Conservation (phyloP, 768 basidiomycete species). For the Rhizopogon rudus region DNA sequence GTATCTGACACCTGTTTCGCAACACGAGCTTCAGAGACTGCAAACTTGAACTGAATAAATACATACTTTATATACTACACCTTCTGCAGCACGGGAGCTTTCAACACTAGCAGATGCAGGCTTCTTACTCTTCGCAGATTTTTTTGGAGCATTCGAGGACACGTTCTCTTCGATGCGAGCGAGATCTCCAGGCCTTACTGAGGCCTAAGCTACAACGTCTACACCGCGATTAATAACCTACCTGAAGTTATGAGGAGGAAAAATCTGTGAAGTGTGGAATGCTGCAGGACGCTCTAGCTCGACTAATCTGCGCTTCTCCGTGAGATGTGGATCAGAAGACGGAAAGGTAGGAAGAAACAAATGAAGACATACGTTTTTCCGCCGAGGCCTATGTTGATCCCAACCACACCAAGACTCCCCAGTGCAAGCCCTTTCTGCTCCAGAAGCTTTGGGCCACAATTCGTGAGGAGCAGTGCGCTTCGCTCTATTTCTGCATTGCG, state of each 20-base stretch:
- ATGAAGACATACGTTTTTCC: slow-evolving; percentile 71
- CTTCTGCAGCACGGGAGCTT: slow-evolving; percentile 46
- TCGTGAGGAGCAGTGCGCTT: slow-evolving; percentile 72
- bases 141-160: slow-evolving; percentile 31
- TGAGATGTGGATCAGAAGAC: slow-evolving; percentile 12
- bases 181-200: slow-evolving; percentile 75
- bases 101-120: slow-evolving; percentile 27
- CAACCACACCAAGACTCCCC: slow-evolving; percentile 62
- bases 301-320: slow-evolving; percentile 59
- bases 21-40: not conserved
- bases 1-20: slow-evolving; percentile 66
- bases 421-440: slow-evolving; percentile 85
- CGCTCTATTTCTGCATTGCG: slow-evolving; percentile 82
- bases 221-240: slow-evolving; percentile 21
- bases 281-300: slow-evolving; percentile 83
- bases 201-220: not conserved
- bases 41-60: not conserved
- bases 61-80: slow-evolving; percentile 80
- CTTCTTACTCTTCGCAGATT: slow-evolving; percentile 43
- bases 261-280: slow-evolving; percentile 61
- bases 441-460: slow-evolving; percentile 79
- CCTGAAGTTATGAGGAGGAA: slow-evolving; percentile 89
- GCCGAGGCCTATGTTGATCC: slow-evolving; percentile 81
- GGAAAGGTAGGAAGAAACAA: not conserved
- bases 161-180: slow-evolving; percentile 79